Evolutionary conservation across 176 grass and related monocot genomes (phyloP).

Genomic region (Phoenix dactylifera): DNA sequence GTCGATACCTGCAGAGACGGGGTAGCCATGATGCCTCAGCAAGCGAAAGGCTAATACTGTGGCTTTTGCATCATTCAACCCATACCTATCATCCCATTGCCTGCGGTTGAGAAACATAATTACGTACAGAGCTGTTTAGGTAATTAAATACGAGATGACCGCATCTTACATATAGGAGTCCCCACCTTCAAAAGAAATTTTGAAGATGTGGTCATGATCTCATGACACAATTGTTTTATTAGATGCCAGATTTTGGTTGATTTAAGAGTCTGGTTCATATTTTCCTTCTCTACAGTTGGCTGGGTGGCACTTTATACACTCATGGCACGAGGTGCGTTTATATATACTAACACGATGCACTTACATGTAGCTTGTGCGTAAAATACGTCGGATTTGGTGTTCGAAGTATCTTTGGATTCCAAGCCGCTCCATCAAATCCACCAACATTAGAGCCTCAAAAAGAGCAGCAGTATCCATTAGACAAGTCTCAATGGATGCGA

Average conservation of each 20-base stretch:
- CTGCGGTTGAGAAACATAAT: background rate
- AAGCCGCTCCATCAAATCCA: slow-evolving; percentile 15
- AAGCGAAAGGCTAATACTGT: slow-evolving; percentile 18
- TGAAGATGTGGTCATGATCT: too few species aligned
- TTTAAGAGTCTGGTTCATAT: too few species aligned
- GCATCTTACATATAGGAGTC: too few species aligned
- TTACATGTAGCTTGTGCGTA: background rate
- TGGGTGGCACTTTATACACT: too few species aligned
- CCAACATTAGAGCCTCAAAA: slow-evolving; percentile 1
- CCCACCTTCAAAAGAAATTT: too few species aligned
- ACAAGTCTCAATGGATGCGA: too few species aligned
- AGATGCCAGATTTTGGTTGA: too few species aligned
- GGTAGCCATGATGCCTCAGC: slow-evolving; percentile 2
- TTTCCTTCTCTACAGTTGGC: too few species aligned
- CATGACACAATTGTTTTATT: too few species aligned
- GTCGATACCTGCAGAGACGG: background rate
- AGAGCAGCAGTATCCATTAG: too few species aligned
- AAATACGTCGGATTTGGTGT: background rate
- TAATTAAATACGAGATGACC: too few species aligned
- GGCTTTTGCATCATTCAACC: background rate
- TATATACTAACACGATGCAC: background rate
- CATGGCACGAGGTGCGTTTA: too few species aligned
- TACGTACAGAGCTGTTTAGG: background rate
- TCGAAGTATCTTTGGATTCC: slow-evolving; percentile 8
- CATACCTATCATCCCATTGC: slow-evolving; percentile 9